phyloP scores from a whole-genome alignment of 495 filamentous ascomycete genomes.

The Neurospora sp. region DNA sequence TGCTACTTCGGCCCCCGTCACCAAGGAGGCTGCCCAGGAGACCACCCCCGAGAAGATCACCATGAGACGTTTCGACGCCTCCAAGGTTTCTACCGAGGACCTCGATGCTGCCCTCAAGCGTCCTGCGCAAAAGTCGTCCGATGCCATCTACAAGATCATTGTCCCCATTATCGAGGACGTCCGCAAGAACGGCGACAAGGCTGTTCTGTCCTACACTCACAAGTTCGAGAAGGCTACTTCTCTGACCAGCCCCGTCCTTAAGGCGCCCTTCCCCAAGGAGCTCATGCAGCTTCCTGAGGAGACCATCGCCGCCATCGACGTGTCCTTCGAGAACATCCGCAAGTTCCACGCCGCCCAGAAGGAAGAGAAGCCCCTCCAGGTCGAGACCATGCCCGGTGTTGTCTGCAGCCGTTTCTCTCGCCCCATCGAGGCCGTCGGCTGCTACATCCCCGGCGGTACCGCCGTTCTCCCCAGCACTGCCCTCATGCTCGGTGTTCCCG shows the following conservation, averaged over 20 bases:
- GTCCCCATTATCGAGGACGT: slow-evolving; percentile 85
- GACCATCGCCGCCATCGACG: slow-evolving; percentile 81
- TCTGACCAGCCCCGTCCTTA: slow-evolving; percentile 76
- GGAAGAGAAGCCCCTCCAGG: slow-evolving; percentile 63
- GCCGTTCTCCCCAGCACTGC: slow-evolving; percentile 93
- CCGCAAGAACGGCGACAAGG: slow-evolving; percentile 69
- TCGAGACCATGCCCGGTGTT: slow-evolving; percentile 97
- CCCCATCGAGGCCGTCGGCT: slow-evolving; percentile 85
- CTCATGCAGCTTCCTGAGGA: slow-evolving; percentile 78
- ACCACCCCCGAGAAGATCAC: slow-evolving; percentile 54
- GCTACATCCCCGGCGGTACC: slow-evolving; percentile 92
- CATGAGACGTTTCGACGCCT: slow-evolving; percentile 69
- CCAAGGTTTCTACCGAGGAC: slow-evolving; percentile 46
- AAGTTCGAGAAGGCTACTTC: slow-evolving; percentile 94
- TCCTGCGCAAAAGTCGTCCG: slow-evolving; percentile 85
- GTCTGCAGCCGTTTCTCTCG: slow-evolving; percentile 87
- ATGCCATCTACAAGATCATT: slow-evolving; percentile 80
- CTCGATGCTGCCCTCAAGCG: slow-evolving; percentile 66
- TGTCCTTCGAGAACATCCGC: slow-evolving; percentile 86
- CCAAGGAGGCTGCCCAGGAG: slow-evolving; percentile 31
- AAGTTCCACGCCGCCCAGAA: slow-evolving; percentile 87
- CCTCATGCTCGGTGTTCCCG: slow-evolving; percentile 94
- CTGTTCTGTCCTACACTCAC: slow-evolving; percentile 83
- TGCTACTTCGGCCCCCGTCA: slow-evolving; percentile 2
- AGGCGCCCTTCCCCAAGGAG: slow-evolving; percentile 71